Evolutionary conservation across 73 alveolate genomes (phyloP).

Genomic region (Tetrahymena borealis): DNA sequence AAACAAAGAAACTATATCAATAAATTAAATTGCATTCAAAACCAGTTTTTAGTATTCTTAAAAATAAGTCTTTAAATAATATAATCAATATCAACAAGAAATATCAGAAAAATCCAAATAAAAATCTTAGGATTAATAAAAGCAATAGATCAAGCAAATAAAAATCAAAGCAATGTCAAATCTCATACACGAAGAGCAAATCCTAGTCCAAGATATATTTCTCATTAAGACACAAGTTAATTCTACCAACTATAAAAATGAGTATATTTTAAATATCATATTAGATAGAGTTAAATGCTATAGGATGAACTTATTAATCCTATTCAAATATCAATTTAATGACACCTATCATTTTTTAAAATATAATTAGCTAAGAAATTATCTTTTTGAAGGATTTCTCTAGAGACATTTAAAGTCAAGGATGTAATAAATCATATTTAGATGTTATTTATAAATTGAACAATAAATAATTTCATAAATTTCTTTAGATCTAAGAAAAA

Average conservation of each 20-base stretch:
- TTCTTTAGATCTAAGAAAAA: no score
- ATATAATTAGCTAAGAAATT: background rate
- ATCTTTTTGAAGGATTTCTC: background rate
- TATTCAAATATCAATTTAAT: background rate
- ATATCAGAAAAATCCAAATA: background rate
- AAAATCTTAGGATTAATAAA: background rate
- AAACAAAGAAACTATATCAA: no score
- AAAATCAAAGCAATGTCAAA: background rate
- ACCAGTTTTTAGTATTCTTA: background rate
- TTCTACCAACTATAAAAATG: background rate
- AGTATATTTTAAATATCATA: no score
- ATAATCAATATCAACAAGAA: background rate
- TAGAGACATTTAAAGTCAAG: background rate
- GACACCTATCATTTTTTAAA: background rate
- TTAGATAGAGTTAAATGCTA: no score
- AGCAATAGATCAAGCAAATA: no score
- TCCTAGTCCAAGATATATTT: background rate
- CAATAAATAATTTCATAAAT: background rate
- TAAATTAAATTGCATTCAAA: no score
- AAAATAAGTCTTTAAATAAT: background rate
- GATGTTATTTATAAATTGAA: background rate
- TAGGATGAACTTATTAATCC: no score
- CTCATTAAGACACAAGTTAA: background rate
- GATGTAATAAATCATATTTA: background rate
- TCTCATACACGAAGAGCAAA: background rate